These are phyloP conservation scores for Trichoderma pleuroti DNA, from an alignment of 2,329 filamentous ascomycete genomes.

Conservation along the genomic window DNA sequence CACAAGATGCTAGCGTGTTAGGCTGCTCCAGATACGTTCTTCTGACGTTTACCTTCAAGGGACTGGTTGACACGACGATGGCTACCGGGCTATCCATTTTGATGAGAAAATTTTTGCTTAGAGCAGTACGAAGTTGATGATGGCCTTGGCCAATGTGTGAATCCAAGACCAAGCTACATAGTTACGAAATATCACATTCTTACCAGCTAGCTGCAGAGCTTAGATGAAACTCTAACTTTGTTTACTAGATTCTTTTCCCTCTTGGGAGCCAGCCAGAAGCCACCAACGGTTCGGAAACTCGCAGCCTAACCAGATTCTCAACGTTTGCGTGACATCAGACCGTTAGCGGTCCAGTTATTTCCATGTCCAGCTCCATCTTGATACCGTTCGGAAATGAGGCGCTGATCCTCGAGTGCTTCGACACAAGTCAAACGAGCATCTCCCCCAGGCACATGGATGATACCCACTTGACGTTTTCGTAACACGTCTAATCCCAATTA, in stretches of 20 bases:
- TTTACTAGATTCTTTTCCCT: not conserved
- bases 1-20: not conserved
- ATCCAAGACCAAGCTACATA: not conserved
- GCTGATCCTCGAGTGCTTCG: not conserved
- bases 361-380: not conserved
- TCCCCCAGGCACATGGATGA: not conserved
- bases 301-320: not conserved
- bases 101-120: not conserved
- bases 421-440: not conserved
- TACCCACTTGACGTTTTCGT: constrained; percentile 2
- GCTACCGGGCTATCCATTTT: not conserved
- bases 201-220: not conserved
- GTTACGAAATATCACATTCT: not conserved
- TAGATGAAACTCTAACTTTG: constrained; percentile 4
- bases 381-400: not conserved
- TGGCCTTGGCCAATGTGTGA: not conserved
- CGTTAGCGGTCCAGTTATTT: not conserved
- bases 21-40: not conserved
- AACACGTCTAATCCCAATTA: not conserved
- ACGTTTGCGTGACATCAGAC: constrained; percentile 13
- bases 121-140: not conserved
- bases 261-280: not conserved
- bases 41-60: not conserved
- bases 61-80: not conserved
- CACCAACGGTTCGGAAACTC: not conserved